Evolutionary conservation across 1,139 yeast species (phyloP), one percentile per base, ranked within the genome.

Genomic region (Candida sanyaensis): DNA sequence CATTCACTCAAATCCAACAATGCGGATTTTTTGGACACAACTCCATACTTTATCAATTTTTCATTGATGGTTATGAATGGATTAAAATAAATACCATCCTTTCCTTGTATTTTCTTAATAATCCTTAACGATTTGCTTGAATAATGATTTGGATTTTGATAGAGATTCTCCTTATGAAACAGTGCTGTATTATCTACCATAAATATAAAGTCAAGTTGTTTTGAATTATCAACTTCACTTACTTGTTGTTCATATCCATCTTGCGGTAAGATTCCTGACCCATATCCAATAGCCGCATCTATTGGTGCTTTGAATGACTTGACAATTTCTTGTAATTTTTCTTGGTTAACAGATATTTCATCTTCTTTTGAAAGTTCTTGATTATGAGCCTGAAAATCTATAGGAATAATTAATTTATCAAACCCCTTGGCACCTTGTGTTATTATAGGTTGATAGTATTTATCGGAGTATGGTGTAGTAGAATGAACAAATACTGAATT

Each of bases 31-130:
- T 80, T 73, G 2, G 89, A 82, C 1, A 90, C 85, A 11, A 91
- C 85, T 5, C 99, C 99, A 63, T 93, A 93, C 62, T 93, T 93
- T 43, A 93, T 81, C 55, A 81, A 71, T 43, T 80, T 72, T 12
- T 62, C 54, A 27, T 53, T 45, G 50, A 92, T 74, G 40, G 78
- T 76, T 4, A 88, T 89, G 65, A 80, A 93, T 3, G 99, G 98
- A 62, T 93, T 95, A 71, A 90, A 95, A 64, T 92, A 95, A 5
- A 93, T 86, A 3, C 97, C 97, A 0, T 95, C 93, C 1, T 97
- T 97, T n/a, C 81, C 58, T 9, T 87, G 75, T 1, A 92, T 76
- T 0, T 77, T 67, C 8, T 78, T 68, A 1, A 89, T 71, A 0
- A 96, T 95, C 8, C 86, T 72, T 44, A 65, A 68, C 50, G 80